Base-by-base conservation (phyloP, 345 rosid species). In the Firmiana major region DNA sequence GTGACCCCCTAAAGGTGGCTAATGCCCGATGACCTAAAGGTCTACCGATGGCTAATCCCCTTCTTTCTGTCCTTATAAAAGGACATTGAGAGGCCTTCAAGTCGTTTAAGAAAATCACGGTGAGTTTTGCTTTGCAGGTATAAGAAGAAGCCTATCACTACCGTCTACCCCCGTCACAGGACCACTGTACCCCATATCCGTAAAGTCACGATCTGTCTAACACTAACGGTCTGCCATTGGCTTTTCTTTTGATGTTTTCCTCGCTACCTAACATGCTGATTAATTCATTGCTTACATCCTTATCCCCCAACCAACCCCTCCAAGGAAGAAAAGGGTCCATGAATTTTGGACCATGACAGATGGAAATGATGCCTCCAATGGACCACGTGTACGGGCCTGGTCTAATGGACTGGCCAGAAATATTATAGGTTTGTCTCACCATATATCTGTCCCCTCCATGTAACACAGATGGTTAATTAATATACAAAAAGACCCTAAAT, bases 231-330 rank as follows among this genome's bases (percentile, higher is more conserved):
- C 72, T 63, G 22, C 76, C 46, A 24, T 43, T 57, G 84, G 77
- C 77, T 48, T 82, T 84, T 80, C 81, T 38, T 31, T 80, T 62
- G 81, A 54, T 60, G 70, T 82, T 84, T 78, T 78, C 82, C 78
- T 62, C 9, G 8, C 15, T 58, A 0, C 11, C 7, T 6, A n/a
- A 55, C 28, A 9, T 57, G 13, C 13, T n/a, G 42, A 40, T 40
- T 40, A 40, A 19, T 6, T 53, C n/a, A 17, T 6, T 6, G 42
- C 42, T 38, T 31, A 31, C 34, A 1, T 31, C 34, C 34, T 3
- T 3, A 31, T n/a, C 34, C 34, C 40, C 40, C 40, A 36, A 36
- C 6, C 4, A 36, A 36, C 8, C 0, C 3, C 34, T 2, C 34
- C 1, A 31, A 31, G 34, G 34, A 31, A 31, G 34, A 31, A 31